phyloP scores from a whole-genome alignment of 2,329 filamentous ascomycete species.

The Scedosporium dehoogii region DNA sequence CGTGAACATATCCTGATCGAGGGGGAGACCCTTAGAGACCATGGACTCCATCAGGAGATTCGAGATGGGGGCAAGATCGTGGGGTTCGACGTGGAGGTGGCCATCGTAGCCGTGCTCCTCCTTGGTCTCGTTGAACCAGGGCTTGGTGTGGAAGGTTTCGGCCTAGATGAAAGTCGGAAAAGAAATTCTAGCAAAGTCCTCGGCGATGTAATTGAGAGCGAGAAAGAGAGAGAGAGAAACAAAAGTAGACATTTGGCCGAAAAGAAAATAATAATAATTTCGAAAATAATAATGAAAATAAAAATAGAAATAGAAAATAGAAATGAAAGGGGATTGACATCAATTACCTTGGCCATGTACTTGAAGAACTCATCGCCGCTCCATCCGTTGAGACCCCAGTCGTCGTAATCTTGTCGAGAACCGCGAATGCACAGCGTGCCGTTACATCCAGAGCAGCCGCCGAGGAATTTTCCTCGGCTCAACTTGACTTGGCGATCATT shows the following conservation, averaged over 20 bases:
- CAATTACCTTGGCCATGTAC: too few species aligned
- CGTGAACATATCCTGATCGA: constrained; percentile 51
- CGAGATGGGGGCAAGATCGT: constrained; percentile 49
- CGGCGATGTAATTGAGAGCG: too few species aligned
- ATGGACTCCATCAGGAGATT: constrained; percentile 44
- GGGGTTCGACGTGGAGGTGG: constrained; percentile 44
- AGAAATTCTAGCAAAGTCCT: too few species aligned
- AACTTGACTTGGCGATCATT: constrained; percentile 34
- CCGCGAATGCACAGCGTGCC: constrained; percentile 40
- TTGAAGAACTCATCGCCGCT: too few species aligned
- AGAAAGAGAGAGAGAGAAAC: too few species aligned
- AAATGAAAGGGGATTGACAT: constrained; percentile 14
- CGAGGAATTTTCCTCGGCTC: constrained; percentile 38
- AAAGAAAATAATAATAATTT: too few species aligned
- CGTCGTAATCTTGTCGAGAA: constrained; percentile 35
- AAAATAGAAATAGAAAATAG: too few species aligned
- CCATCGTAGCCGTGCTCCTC: constrained; percentile 40
- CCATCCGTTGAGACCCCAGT: too few species aligned
- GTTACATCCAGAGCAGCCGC: constrained; percentile 38
- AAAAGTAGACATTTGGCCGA: too few species aligned
- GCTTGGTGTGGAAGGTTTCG: constrained; percentile 47
- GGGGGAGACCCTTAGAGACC: constrained; percentile 39
- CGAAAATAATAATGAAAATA: too few species aligned
- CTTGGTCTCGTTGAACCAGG: constrained; percentile 42
- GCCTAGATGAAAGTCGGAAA: constrained; percentile 20